Evolutionary conservation across 2,329 filamentous ascomycete genomes (phyloP).

Genomic region (Claviceps capensis): DNA sequence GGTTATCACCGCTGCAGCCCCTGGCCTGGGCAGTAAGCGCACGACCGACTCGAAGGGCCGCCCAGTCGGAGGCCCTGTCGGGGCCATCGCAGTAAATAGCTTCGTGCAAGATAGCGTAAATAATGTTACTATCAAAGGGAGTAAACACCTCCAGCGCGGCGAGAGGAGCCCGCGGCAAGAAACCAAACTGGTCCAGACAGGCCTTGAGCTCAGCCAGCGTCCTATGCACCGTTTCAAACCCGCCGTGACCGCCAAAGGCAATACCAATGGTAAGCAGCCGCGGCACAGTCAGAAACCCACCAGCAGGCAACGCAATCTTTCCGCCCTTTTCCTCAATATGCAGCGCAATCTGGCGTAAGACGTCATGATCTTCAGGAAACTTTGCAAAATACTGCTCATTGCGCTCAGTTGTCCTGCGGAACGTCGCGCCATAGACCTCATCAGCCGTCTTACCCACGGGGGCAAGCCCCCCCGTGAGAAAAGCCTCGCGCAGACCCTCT

Average conservation of each 20-base stretch:
- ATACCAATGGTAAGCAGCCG: slow-evolving; percentile 70
- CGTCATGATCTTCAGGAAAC: slow-evolving; percentile 64
- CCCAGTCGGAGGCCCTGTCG: slow-evolving; percentile 55
- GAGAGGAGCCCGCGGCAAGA: slow-evolving; percentile 59
- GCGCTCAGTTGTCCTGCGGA: slow-evolving; percentile 52
- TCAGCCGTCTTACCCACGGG: slow-evolving; percentile 60
- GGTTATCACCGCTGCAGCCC: slow-evolving; percentile 11
- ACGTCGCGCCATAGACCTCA: slow-evolving; percentile 62
- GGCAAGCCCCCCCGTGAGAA: slow-evolving; percentile 72
- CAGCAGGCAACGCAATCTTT: slow-evolving; percentile 50
- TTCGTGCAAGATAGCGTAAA: slow-evolving; percentile 83
- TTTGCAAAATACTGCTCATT: slow-evolving; percentile 74
- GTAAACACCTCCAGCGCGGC: slow-evolving; percentile 52
- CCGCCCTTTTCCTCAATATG: slow-evolving; percentile 44
- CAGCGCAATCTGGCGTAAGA: slow-evolving; percentile 51
- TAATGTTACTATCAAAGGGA: slow-evolving; percentile 60
- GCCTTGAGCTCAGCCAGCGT: slow-evolving; percentile 55
- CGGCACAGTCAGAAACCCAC: slow-evolving; percentile 57
- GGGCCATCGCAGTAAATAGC: slow-evolving; percentile 67
- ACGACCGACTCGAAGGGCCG: slow-evolving; percentile 51
- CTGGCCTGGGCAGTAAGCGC: slow-evolving; percentile 20
- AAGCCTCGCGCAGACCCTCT: slow-evolving; percentile 66
- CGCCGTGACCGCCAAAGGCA: slow-evolving; percentile 64
- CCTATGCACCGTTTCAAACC: slow-evolving; percentile 61
- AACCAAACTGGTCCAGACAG: slow-evolving; percentile 65